Evolutionary conservation across 331 rosid species (phyloP).

Genomic region (Pyracantha coccinea): DNA sequence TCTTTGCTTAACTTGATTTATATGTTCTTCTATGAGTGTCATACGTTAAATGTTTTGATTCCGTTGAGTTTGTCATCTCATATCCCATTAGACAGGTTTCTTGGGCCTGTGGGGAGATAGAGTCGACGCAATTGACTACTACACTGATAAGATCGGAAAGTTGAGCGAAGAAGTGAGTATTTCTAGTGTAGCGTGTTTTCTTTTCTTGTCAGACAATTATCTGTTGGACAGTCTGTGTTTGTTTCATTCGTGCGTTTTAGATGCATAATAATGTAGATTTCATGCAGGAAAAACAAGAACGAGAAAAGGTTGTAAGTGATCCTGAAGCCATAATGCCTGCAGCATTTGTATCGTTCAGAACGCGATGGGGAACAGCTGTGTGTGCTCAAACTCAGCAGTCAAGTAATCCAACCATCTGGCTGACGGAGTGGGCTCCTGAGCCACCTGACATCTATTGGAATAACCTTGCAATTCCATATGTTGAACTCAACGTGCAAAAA

Average conservation of each 20-base stretch:
- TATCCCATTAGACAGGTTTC: constrained; percentile 66
- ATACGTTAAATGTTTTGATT: constrained; percentile 1
- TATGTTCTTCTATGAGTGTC: not conserved
- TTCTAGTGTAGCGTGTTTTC: not conserved
- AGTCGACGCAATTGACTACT: constrained; percentile 70
- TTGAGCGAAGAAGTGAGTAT: constrained; percentile 51
- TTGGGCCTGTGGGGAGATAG: constrained; percentile 53
- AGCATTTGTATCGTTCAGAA: constrained; percentile 87
- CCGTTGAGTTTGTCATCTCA: constrained; percentile 24
- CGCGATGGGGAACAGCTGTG: constrained; percentile 89
- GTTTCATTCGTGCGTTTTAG: not conserved
- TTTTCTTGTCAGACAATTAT: not conserved
- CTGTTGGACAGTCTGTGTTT: not conserved
- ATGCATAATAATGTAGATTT: constrained; percentile 18
- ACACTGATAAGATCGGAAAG: constrained; percentile 35
- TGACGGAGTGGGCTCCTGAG: constrained; percentile 97
- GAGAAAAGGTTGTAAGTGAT: constrained; percentile 48
- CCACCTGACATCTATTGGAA: constrained; percentile 83
- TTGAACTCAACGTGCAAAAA: constrained; percentile 58
- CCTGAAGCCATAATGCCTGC: constrained; percentile 69
- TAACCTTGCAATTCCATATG: constrained; percentile 83
- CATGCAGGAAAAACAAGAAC: constrained; percentile 71
- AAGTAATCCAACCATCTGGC: constrained; percentile 77
- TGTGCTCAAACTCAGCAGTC: constrained; percentile 93
- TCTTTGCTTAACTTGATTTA: constrained; percentile 5